Evolutionary conservation across 208 protist species (phyloP), one percentile per base, ranked within the genome.

Genomic region (Polymyxa betae): DNA sequence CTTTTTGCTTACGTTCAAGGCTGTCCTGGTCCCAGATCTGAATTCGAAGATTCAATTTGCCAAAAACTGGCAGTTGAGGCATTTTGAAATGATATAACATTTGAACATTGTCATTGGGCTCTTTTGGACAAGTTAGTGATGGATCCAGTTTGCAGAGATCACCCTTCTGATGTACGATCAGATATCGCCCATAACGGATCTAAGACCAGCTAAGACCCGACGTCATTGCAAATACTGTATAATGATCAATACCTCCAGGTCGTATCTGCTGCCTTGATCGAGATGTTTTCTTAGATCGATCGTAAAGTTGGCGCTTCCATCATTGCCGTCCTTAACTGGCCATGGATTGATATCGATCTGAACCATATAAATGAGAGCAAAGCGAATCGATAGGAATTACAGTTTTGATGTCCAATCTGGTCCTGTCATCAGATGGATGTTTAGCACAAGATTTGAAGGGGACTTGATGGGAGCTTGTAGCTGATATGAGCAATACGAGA

Each of bases 1-100:
- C n/a, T 40, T 20, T 82, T 12, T 5, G 5, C 5, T 35, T 82
- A 82, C 72, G 72, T 43, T 82, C 72, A 20, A 38, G 72, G 72
- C 35, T 82, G n/a, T 82, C 10, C n/a, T 82, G 72, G n/a, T 82
- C 35, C 72, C 72, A 82, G 5, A 82, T 82, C 72, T 45, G n/a
- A 45, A 82, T 35, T 45, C 35, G 5, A 35, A 82, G 72, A 43
- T 43, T 5, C 16, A 82, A 43, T 35, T 5, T 82, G n/a, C 72
- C 72, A 5, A 20, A 20, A n/a, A 82, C 16, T 20, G 72, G 72
- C 35, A 82, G 35, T 40, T 43, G 5, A 5, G 72, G 72, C n/a
- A 82, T 45, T 43, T 82, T 35, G 72, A 82, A 82, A 20, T 35
- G 10, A 82, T 82, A 82, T 43, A 38, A 20, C n/a, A 82, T 35